Conservation (phyloP, 2,329 filamentous ascomycete genomes). For the Stagonosporopsis rhizophila region DNA sequence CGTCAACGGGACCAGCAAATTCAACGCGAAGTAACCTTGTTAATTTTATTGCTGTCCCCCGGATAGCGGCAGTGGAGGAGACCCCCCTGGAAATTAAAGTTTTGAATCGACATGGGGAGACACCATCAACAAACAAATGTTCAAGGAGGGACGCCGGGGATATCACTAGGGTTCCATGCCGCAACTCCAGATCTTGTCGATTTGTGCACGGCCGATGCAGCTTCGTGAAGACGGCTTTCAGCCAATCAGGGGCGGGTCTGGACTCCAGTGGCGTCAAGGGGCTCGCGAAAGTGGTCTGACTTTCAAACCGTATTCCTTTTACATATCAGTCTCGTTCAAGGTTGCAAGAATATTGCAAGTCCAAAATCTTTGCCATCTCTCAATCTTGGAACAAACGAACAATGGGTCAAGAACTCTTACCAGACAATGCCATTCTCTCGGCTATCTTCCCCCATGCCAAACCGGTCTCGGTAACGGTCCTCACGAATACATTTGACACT, state of each 20-base stretch:
- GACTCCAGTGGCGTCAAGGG: conserved; percentile 2
- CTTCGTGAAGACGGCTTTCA: neutral
- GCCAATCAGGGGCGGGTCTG: conserved; percentile 8
- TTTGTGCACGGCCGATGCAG: conserved; percentile 9
- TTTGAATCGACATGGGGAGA: neutral
- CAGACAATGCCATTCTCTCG: conserved; percentile 14
- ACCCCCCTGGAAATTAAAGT: neutral
- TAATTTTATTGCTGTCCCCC: neutral
- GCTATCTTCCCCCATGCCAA: conserved; percentile 10
- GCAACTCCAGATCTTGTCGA: conserved; percentile 14
- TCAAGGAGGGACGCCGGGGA: neutral
- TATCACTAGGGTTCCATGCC: conserved; percentile 3
- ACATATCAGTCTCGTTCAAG: conserved; percentile 2
- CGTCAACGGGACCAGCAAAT: neutral
- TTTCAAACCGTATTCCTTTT: neutral
- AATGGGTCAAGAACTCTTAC: conserved; percentile 14
- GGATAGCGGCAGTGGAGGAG: neutral
- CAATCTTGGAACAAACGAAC: neutral
- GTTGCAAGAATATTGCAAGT: neutral
- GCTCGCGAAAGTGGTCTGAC: conserved; percentile 13
- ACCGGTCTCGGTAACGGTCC: conserved; percentile 8
- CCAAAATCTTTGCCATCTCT: neutral
- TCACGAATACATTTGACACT: conserved; percentile 10
- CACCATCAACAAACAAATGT: neutral
- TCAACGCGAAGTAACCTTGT: neutral